Conservation (phyloP, 345 rosid genomes). For the Diplotaxis tenuifolia region DNA sequence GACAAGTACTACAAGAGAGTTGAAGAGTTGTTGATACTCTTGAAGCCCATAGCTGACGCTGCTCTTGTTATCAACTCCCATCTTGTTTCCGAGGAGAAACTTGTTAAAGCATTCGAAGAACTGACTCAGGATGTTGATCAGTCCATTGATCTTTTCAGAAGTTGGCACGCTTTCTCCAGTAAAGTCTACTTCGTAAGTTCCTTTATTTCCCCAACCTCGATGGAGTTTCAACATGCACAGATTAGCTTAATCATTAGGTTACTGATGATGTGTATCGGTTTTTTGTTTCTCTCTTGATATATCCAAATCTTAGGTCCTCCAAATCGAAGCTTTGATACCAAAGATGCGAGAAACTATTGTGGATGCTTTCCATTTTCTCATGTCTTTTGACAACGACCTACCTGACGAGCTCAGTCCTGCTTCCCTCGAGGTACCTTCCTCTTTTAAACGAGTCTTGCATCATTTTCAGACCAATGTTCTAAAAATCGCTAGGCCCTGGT, state of each 20-base stretch:
- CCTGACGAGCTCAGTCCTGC: conserved; percentile 64
- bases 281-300: conserved; percentile 1
- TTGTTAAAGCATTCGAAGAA: conserved; percentile 58
- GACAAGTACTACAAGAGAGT: conserved; percentile 61
- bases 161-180: conserved; percentile 74
- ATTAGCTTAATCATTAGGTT: background rate
- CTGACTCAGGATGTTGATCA: conserved; percentile 66
- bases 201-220: background rate
- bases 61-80: conserved; percentile 45
- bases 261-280: background rate
- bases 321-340: conserved; percentile 65
- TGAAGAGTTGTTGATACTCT: conserved; percentile 73
- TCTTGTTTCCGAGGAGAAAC: conserved; percentile 57
- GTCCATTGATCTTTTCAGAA: conserved; percentile 60
- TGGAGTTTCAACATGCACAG: background rate
- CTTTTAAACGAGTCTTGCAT: background rate
- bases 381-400: conserved; percentile 46
- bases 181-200: conserved; percentile 82
- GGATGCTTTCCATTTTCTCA: conserved; percentile 60
- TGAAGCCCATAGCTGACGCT: conserved; percentile 71
- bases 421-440: conserved; percentile 70
- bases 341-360: conserved; percentile 57
- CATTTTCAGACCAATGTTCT: no score
- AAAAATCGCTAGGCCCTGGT: no score
- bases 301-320: conserved; percentile 58